phyloP scores from a whole-genome alignment of 768 basidiomycete genomes.

The Mycena albidolilacea region DNA sequence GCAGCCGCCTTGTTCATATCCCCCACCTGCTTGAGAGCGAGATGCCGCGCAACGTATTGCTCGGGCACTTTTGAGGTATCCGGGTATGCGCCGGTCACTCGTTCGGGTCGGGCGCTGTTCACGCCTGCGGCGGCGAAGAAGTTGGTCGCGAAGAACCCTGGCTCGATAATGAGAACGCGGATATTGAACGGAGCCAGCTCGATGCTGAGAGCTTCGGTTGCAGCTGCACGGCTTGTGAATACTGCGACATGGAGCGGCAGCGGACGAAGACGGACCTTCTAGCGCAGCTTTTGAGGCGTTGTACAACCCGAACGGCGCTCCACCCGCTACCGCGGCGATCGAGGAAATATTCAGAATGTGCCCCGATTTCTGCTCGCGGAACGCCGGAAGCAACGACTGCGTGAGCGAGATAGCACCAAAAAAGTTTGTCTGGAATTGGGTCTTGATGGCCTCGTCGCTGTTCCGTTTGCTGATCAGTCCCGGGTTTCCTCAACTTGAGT shows the following conservation, averaged over 20 bases:
- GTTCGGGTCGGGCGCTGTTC: slow-evolving; percentile 16
- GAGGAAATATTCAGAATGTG: slow-evolving; percentile 47
- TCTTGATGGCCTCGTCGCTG: slow-evolving; percentile 38
- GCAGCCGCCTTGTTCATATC: slow-evolving; percentile 42
- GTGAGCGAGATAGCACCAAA: slow-evolving; percentile 46
- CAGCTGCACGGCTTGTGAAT: slow-evolving; percentile 14
- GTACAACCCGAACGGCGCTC: slow-evolving; percentile 43
- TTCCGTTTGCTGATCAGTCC: not conserved
- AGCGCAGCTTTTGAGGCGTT: slow-evolving; percentile 47
- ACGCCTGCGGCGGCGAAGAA: slow-evolving; percentile 34
- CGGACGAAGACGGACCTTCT: slow-evolving; percentile 22
- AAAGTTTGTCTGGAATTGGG: slow-evolving; percentile 46
- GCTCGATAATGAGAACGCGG: slow-evolving; percentile 43
- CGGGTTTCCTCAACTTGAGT: not conserved
- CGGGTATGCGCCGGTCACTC: slow-evolving; percentile 34
- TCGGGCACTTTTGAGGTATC: slow-evolving; percentile 40
- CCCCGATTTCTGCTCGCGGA: slow-evolving; percentile 44
- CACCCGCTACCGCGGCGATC: slow-evolving; percentile 38
- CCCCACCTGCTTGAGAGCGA: slow-evolving; percentile 41
- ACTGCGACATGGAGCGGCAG: not conserved
- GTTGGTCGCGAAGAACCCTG: slow-evolving; percentile 49
- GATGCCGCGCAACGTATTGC: not conserved
- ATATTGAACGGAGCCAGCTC: slow-evolving; percentile 48
- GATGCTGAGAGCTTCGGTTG: slow-evolving; percentile 43
- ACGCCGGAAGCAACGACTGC: slow-evolving; percentile 44